Conservation (phyloP, 352 stramenopile genomes). For the Lagenidium giganteum region DNA sequence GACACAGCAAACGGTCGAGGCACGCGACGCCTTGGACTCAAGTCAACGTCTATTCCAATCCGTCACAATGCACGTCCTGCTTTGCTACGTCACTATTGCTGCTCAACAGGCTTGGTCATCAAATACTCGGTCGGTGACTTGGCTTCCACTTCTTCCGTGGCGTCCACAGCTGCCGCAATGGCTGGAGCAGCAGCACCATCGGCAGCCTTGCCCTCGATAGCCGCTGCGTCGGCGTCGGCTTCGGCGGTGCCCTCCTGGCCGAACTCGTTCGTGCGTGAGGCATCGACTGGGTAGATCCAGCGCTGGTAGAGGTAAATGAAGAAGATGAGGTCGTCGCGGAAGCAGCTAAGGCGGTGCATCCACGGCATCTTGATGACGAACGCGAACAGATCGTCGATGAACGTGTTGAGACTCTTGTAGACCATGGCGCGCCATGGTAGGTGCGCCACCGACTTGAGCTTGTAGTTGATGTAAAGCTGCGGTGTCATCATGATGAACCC, state of each 20-base stretch:
- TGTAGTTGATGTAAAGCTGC: slow-evolving; percentile 97
- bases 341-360: slow-evolving; percentile 96
- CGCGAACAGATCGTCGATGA: slow-evolving; percentile 95
- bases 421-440: slow-evolving; percentile 95
- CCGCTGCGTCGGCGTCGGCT: slow-evolving; percentile 14
- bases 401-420: slow-evolving; percentile 97
- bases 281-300: slow-evolving; percentile 93
- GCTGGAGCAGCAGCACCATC: background rate
- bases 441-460: slow-evolving; percentile 93
- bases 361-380: slow-evolving; percentile 97
- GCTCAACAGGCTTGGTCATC: slow-evolving; percentile 47
- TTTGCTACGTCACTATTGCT: slow-evolving; percentile 18
- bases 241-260: slow-evolving; percentile 37
- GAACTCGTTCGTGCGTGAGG: slow-evolving; percentile 88
- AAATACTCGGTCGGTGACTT: slow-evolving; percentile 44
- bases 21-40: slow-evolving; percentile 1
- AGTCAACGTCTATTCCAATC: too few species aligned
- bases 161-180: slow-evolving; percentile 3
- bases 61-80: background rate
- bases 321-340: slow-evolving; percentile 98
- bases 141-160: slow-evolving; percentile 12
- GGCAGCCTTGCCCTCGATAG: slow-evolving; percentile 21
- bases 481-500: slow-evolving; percentile 98
- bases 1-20: too few species aligned
- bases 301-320: slow-evolving; percentile 98